Percentiles rank a stretch among this genome's conserved stretches.
Evolutionary conservation across 495 filamentous ascomycete genomes (phyloP).

Genomic region (Xylaria castorea): DNA sequence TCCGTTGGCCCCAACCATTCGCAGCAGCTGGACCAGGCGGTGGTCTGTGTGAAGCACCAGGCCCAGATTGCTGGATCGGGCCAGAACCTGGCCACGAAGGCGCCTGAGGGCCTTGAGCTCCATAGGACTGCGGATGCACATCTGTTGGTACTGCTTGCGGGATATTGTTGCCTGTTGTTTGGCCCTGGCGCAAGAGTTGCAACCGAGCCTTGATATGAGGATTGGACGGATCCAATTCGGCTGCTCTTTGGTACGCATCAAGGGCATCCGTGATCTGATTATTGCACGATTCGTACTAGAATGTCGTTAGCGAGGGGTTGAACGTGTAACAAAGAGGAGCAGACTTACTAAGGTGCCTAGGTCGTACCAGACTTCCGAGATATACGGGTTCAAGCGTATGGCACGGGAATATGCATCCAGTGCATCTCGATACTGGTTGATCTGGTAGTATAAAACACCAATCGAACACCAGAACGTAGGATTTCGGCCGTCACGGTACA

Average conservation of each 20-base stretch:
- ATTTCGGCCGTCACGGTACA: conserved; percentile 97
- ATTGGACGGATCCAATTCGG: conserved; percentile 91
- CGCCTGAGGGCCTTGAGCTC: conserved; percentile 70
- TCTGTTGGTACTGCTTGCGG: conserved; percentile 56
- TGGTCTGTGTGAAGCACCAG: conserved; percentile 60
- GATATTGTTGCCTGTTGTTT: conserved; percentile 61
- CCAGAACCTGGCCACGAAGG: conserved; percentile 84
- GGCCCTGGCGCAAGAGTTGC: conserved; percentile 81
- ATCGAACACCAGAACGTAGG: conserved; percentile 99
- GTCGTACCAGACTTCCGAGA: conserved; percentile 99
- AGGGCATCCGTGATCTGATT: conserved; percentile 97
- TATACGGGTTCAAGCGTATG: conserved; percentile 97
- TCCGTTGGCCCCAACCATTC: conserved; percentile 76
- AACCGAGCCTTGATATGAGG: conserved; percentile 95
- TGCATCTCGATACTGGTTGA: conserved; percentile 99
- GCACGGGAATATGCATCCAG: conserved; percentile 98
- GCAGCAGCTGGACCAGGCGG: conserved; percentile 66
- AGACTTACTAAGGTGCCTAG: conserved; percentile 86
- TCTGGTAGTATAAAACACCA: conserved; percentile 98
- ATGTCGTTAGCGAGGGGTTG: conserved; percentile 32
- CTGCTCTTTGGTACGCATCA: conserved; percentile 93
- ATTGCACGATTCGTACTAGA: conserved; percentile 96
- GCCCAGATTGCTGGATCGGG: conserved; percentile 65
- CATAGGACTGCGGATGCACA: conserved; percentile 78
- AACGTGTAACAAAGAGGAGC: conserved; percentile 18